These are phyloP conservation scores for Colletotrichum spinosum DNA, from an alignment of 2,329 filamentous ascomycete species.

Conservation along the genomic window DNA sequence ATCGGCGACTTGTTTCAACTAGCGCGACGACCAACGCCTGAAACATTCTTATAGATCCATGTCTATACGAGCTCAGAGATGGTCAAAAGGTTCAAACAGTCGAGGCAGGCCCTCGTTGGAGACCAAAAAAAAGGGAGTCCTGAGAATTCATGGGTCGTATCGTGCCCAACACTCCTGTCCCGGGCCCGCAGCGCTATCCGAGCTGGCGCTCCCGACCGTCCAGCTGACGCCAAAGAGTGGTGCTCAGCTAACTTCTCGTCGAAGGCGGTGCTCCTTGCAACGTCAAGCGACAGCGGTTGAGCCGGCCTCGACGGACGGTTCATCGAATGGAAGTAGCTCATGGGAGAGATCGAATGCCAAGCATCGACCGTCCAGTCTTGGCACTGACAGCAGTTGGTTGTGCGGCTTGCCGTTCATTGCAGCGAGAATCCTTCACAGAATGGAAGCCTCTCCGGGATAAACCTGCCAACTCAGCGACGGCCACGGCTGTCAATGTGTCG, in stretches of 20 bases:
- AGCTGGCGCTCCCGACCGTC: conserved; percentile 1
- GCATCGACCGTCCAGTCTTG: conserved; percentile 3
- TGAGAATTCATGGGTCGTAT: background rate
- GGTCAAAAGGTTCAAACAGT: no score
- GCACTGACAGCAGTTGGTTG: conserved; percentile 10
- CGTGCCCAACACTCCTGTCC: background rate
- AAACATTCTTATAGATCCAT: background rate
- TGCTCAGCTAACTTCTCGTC: background rate
- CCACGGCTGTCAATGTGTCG: conserved; percentile 15
- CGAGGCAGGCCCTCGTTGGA: no score
- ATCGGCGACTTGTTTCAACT: background rate
- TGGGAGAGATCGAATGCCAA: conserved; percentile 26
- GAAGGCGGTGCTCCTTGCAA: conserved; percentile 1
- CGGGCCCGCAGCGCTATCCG: conserved; percentile 2
- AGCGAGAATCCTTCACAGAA: background rate
- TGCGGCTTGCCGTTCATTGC: background rate
- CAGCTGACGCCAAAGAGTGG: background rate
- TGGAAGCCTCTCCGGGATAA: background rate
- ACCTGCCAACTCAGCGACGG: conserved; percentile 1
- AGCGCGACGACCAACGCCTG: background rate
- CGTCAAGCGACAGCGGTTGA: background rate
- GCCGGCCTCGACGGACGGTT: background rate
- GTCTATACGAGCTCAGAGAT: conserved; percentile 1
- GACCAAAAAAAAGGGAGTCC: background rate
- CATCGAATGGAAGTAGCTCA: conserved; percentile 6